These are phyloP conservation scores for Rhizopus arrhizus DNA, from an alignment of 371 early-diverging fungal species.

Conservation along the genomic window DNA sequence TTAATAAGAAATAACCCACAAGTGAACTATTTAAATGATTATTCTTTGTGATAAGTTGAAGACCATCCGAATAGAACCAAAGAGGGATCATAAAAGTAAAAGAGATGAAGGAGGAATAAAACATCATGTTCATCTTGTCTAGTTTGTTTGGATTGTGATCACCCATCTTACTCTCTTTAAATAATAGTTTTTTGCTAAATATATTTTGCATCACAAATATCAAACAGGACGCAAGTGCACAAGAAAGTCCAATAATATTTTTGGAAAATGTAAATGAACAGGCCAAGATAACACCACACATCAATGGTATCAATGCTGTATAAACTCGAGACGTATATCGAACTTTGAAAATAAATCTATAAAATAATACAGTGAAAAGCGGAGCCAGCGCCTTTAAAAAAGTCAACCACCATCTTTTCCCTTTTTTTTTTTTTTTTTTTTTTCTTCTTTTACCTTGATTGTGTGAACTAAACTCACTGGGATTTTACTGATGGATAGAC, in stretches of 20 bases:
- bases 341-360: slow-evolving; percentile 68
- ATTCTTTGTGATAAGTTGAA: slow-evolving; percentile 26
- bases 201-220: slow-evolving; percentile 87
- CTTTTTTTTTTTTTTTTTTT: not conserved
- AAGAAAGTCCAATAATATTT: slow-evolving; percentile 68
- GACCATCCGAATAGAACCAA: slow-evolving; percentile 82
- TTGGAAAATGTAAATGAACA: slow-evolving; percentile 53
- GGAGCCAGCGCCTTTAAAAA: slow-evolving; percentile 76
- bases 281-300: slow-evolving; percentile 77
- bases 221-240: slow-evolving; percentile 74
- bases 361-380: slow-evolving; percentile 82
- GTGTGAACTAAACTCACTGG: slow-evolving; percentile 88
- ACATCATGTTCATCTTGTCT: slow-evolving; percentile 84
- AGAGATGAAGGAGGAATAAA: slow-evolving; percentile 73
- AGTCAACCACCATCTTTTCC: not conserved
- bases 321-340: slow-evolving; percentile 72
- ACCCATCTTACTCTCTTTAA: slow-evolving; percentile 53
- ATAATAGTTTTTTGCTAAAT: slow-evolving; percentile 75
- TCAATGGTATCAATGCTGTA: slow-evolving; percentile 76
- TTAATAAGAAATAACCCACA: slow-evolving; percentile 64
- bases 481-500: slow-evolving; percentile 74
- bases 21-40: slow-evolving; percentile 23
- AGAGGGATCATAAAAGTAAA: slow-evolving; percentile 77
- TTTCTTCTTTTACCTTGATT: slow-evolving; percentile 69
- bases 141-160: slow-evolving; percentile 60